phyloP scores from a whole-genome alignment of 129 eudicot species.

The Rutidosis leptorrhynchoides region DNA sequence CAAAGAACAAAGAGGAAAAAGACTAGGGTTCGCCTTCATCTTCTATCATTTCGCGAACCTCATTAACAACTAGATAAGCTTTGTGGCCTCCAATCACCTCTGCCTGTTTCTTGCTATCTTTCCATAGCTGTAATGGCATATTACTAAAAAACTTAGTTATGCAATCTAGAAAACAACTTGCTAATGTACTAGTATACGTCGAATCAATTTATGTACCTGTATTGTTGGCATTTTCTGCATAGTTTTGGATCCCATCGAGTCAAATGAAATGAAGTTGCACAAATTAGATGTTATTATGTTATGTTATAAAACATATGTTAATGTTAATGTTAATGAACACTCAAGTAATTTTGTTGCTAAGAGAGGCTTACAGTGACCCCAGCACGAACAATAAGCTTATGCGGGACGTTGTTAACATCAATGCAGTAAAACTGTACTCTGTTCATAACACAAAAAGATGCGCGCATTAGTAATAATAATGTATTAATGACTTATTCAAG shows the following conservation, averaged over 20 bases:
- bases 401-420: slow-evolving; percentile 74
- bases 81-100: slow-evolving; percentile 90
- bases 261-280: slow-evolving; percentile 38
- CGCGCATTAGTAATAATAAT: background rate
- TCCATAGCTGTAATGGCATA: slow-evolving; percentile 58
- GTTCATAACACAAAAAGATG: slow-evolving; percentile 18
- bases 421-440: slow-evolving; percentile 60
- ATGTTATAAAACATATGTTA: too few relatives aligned
- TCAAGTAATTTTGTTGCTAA: background rate
- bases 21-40: slow-evolving; percentile 34
- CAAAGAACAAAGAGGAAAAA: background rate
- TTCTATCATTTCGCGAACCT: slow-evolving; percentile 83
- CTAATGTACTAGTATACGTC: background rate
- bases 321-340: too few relatives aligned
- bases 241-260: slow-evolving; percentile 14
- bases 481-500: slow-evolving; percentile 1
- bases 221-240: slow-evolving; percentile 88
- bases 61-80: slow-evolving; percentile 75
- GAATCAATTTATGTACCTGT: slow-evolving; percentile 48
- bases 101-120: slow-evolving; percentile 64
- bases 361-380: slow-evolving; percentile 71
- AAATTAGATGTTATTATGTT: slow-evolving; percentile 24
- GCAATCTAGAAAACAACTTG: background rate
- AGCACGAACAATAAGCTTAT: slow-evolving; percentile 74
- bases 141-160: background rate